Base-by-base conservation (phyloP, 805 yeast species). In the Candida pini region DNA sequence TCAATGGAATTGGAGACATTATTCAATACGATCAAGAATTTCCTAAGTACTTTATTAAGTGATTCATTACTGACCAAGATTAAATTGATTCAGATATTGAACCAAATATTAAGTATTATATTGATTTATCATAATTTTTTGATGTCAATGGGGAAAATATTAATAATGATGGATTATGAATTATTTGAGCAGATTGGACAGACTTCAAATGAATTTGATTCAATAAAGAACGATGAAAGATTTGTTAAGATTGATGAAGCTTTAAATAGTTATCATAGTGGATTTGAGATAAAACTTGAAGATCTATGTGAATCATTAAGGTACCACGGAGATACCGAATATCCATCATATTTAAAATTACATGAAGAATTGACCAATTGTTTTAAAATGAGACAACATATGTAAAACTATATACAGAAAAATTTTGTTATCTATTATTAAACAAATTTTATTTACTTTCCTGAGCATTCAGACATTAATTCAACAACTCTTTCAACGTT, bases 401-500 rank as follows among this genome's bases (percentile, higher is more conserved):
- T 20, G 23, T n/a, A n/a, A n/a, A n/a, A n/a, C n/a, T n/a, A n/a
- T n/a, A n/a, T n/a, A n/a, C n/a, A n/a, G n/a, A n/a, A n/a, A n/a
- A n/a, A n/a, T n/a, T n/a, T n/a, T n/a, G n/a, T n/a, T n/a, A n/a
- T n/a, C n/a, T n/a, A n/a, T n/a, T n/a, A n/a, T n/a, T n/a, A n/a
- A n/a, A n/a, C n/a, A n/a, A n/a, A n/a, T 5, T 22, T 7, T 5
- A 22, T 22, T 18, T 42, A 22, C 36, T 53, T 59, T 4, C 58
- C 61, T 2, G 76, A 70, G 24, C 73, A 62, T 44, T 72, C 76
- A 5, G 81, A 82, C 96, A 89, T 87, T 60, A 78, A 65, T 19
- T 66, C 56, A 16, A 88, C 71, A 39, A 89, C 73, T 18, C 64
- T 65, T 34, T 86, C 89, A 9, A 87, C 68, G 47, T 87, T 88